Evolutionary conservation across 139 green algal genomes (phyloP).

Genomic region (Chlorella sorokiniana): DNA sequence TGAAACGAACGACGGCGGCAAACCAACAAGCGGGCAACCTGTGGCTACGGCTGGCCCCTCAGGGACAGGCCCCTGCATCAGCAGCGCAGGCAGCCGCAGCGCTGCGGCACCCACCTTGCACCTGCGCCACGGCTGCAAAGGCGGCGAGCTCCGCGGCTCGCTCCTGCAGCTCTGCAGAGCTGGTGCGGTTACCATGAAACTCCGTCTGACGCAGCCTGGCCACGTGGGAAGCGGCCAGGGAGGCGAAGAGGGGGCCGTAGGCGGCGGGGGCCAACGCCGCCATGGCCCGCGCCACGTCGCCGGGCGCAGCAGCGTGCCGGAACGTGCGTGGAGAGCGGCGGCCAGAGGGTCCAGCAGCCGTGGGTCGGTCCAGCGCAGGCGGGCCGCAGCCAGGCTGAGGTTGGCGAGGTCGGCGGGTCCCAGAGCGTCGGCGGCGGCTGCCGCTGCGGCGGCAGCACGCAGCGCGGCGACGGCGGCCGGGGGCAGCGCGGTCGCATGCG

Average conservation of each 20-base stretch:
- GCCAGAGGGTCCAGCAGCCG: neutral
- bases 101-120: neutral
- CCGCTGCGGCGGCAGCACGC: neutral
- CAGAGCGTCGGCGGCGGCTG: neutral
- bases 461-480: neutral
- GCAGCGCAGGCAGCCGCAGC: neutral
- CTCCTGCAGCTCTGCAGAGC: neutral
- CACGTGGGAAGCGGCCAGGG: neutral
- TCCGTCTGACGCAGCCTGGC: neutral
- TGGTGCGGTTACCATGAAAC: neutral
- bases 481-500: neutral
- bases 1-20: neutral
- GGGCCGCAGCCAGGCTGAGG: neutral
- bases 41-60: no score
- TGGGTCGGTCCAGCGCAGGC: slow-evolving; percentile 3
- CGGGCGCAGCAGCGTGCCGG: neutral
- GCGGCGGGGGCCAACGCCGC: neutral
- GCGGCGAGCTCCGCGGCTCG: neutral
- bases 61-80: no score
- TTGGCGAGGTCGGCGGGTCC: neutral
- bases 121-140: neutral
- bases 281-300: slow-evolving; percentile 9
- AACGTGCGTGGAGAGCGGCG: neutral
- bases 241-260: neutral
- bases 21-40: neutral